These are phyloP conservation scores for Arthrobotrys iridis DNA, from an alignment of 2,329 filamentous ascomycete genomes.

Conservation along the genomic window DNA sequence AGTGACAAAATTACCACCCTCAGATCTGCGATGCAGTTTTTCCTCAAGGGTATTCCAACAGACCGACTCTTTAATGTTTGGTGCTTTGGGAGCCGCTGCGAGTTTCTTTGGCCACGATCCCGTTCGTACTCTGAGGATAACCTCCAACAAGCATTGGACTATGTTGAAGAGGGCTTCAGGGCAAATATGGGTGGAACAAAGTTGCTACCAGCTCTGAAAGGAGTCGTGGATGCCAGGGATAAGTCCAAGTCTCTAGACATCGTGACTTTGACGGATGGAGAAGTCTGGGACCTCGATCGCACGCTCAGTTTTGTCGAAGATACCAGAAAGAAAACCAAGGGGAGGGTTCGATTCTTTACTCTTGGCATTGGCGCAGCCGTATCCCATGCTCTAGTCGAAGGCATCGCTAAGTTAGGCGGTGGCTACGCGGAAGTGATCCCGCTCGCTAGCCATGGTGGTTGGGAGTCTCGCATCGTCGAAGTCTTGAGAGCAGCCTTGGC, in stretches of 20 bases:
- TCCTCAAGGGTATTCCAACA: constrained; percentile 69
- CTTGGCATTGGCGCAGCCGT: constrained; percentile 68
- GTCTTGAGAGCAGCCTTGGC: neutral
- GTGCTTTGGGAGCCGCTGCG: constrained; percentile 66
- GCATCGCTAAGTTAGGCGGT: constrained; percentile 69
- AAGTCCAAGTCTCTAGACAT: constrained; percentile 64
- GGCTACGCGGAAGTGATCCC: constrained; percentile 66
- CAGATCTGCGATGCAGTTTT: constrained; percentile 67
- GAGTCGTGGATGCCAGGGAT: constrained; percentile 63
- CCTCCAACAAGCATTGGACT: constrained; percentile 62
- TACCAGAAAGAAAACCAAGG: constrained; percentile 62
- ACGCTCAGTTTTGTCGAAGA: constrained; percentile 66
- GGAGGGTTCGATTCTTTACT: constrained; percentile 68
- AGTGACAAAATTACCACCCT: constrained; percentile 64
- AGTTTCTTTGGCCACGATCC: constrained; percentile 64
- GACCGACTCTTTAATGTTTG: constrained; percentile 62
- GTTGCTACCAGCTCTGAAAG: constrained; percentile 65
- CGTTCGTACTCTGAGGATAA: constrained; percentile 62
- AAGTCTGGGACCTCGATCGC: constrained; percentile 65
- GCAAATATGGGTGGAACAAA: constrained; percentile 68
- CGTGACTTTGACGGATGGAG: constrained; percentile 69
- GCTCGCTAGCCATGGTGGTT: constrained; percentile 62
- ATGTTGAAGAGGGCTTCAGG: constrained; percentile 58
- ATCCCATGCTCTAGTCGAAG: constrained; percentile 69
- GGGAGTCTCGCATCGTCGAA: constrained; percentile 11